phyloP scores from a whole-genome alignment of 2,329 filamentous ascomycete species.

The Pseudogymnoascus sp. region DNA sequence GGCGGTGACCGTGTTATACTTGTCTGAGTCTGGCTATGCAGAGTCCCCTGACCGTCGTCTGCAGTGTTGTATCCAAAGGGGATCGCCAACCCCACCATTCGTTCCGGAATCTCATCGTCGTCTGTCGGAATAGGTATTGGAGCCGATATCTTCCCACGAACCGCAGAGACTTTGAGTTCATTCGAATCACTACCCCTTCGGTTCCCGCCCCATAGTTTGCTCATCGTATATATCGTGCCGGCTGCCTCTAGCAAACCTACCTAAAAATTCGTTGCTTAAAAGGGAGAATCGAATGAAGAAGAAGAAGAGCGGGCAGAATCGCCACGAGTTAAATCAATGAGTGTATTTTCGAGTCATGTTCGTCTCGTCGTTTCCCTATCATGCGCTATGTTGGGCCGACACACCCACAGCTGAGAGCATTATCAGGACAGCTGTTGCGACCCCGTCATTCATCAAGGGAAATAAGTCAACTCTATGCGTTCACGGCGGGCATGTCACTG shows the following conservation, averaged over 20 bases:
- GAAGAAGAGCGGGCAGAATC: neutral
- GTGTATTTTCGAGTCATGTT: neutral
- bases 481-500: slow-evolving; percentile 21
- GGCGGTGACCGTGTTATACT: neutral
- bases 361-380: neutral
- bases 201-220: slow-evolving; percentile 20
- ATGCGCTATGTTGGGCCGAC: neutral
- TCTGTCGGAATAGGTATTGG: slow-evolving; percentile 50
- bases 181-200: slow-evolving; percentile 18
- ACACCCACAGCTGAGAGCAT: neutral
- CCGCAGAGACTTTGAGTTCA: slow-evolving; percentile 32
- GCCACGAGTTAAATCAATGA: neutral
- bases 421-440: neutral
- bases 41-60: neutral
- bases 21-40: neutral
- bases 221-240: slow-evolving; percentile 18
- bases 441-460: slow-evolving; percentile 12
- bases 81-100: slow-evolving; percentile 32
- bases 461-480: slow-evolving; percentile 16
- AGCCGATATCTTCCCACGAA: slow-evolving; percentile 52
- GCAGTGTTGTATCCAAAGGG: slow-evolving; percentile 22
- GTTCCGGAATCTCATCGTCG: slow-evolving; percentile 47
- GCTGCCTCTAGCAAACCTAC: neutral
- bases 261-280: neutral
- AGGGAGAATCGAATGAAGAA: neutral